Evolutionary conservation across 768 basidiomycete species (phyloP), one percentile per base, ranked within the genome.

Genomic region (Coprinopsis sp.): DNA sequence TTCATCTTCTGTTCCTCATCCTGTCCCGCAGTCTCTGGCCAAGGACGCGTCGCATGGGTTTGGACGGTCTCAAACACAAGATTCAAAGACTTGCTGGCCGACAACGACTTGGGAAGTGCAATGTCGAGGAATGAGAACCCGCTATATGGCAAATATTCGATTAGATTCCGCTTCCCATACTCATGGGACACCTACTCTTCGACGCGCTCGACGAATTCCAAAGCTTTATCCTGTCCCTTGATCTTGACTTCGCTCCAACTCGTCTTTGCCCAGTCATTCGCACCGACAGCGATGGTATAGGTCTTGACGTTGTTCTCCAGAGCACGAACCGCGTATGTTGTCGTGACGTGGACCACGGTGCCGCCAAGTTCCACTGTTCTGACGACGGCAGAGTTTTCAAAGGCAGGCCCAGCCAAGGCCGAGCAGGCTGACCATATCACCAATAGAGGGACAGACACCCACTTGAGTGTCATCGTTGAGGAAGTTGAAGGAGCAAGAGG

Each of bases 291-390:
- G 54, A 91, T 63, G 39, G 82, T 79, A 60, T 92, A 92, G 37
- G 74, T 69, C 25, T 72, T 73, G 16, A 81, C 74, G 27, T 70
- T 75, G 49, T 78, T 70, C 52, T 79, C 73, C 34, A 86, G 74
- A 29, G 88, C 79, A 60, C 81, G 87, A 61, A 91, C 79, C 16
- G 87, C 82, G 66, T 86, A 96, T 38, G 91, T 88, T 37, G 93
- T 95, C 44, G 82, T 88, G 72, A 93, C 81, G 70, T 87, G 84
- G 46, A 91, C 86, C 19, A 91, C 76, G 16, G 93, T 76, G 42
- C 94, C 94, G 28, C 87, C 91, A 19, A 96, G 86, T 57, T 96
- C 94, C 49, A 92, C 73, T 4, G 87, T 83, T 58, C 91, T 85
- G 25, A 93, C 88, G 51, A 98, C 77, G 52, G 86, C 89, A 18